These are phyloP conservation scores for Fulvia fulva DNA, from an alignment of 2,329 filamentous ascomycete genomes.

Conservation along the genomic window DNA sequence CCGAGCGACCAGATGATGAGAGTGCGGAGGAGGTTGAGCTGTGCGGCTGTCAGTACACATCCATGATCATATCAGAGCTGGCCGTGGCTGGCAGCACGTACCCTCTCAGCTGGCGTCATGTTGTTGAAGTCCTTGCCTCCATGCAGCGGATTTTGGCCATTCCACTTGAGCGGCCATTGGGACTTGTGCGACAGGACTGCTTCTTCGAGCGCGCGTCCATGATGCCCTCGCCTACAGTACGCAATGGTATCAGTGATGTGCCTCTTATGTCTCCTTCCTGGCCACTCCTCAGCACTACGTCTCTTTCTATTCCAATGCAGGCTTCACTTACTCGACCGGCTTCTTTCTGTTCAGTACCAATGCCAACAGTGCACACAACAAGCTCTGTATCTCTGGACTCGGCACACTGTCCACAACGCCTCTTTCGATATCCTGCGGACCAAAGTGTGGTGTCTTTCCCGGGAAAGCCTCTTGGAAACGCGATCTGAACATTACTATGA, in stretches of 20 bases:
- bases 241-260: conserved; percentile 30
- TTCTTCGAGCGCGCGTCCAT: conserved; percentile 89
- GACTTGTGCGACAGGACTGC: conserved; percentile 77
- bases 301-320: not conserved
- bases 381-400: conserved; percentile 78
- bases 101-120: conserved; percentile 77
- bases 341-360: conserved; percentile 95
- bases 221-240: conserved; percentile 73
- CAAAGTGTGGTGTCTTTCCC: conserved; percentile 81
- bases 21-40: conserved; percentile 80
- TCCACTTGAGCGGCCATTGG: conserved; percentile 87
- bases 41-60: conserved; percentile 26
- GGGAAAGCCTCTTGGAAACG: conserved; percentile 89
- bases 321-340: conserved; percentile 80
- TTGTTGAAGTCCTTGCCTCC: conserved; percentile 76
- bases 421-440: conserved; percentile 89
- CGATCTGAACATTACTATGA: conserved; percentile 96
- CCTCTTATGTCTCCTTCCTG: not conserved
- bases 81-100: conserved; percentile 43
- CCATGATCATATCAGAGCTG: not conserved
- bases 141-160: conserved; percentile 74
- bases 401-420: conserved; percentile 75
- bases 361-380: conserved; percentile 83
- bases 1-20: conserved; percentile 85
- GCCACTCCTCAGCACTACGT: not conserved